Evolutionary conservation across 2,329 filamentous ascomycete species (phyloP).

Genomic region (Cryoendolithus antarcticus): DNA sequence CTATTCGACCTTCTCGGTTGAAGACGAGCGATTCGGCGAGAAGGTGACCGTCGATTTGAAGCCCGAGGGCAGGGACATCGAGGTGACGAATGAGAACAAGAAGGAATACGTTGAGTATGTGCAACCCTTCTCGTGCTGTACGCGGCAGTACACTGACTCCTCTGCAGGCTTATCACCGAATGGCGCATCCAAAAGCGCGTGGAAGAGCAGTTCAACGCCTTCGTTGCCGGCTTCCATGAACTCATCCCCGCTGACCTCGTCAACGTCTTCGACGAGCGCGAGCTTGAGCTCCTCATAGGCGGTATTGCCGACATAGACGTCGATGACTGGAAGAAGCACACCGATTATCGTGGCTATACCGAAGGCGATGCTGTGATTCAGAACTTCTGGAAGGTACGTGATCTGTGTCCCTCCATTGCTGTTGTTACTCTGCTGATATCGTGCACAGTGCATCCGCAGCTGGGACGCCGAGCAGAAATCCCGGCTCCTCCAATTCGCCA

Average conservation of each 20-base stretch:
- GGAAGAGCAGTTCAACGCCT: slow-evolving; percentile 94
- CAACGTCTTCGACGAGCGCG: slow-evolving; percentile 96
- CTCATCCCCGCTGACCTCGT: slow-evolving; percentile 91
- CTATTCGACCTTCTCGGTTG: slow-evolving; percentile 91
- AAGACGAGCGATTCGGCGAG: slow-evolving; percentile 94
- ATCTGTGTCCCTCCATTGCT: not conserved
- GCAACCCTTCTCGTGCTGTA: not conserved
- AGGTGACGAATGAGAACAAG: slow-evolving; percentile 98
- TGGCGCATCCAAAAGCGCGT: slow-evolving; percentile 99
- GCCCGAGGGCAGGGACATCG: slow-evolving; percentile 77
- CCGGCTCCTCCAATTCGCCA: slow-evolving; percentile 88
- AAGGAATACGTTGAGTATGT: slow-evolving; percentile 88
- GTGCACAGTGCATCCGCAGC: slow-evolving; percentile 57
- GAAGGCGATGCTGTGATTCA: slow-evolving; percentile 95
- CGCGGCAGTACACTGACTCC: slow-evolving; percentile 6
- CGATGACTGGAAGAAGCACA: slow-evolving; percentile 99
- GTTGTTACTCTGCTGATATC: not conserved
- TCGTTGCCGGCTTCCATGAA: slow-evolving; percentile 95
- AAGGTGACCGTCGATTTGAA: slow-evolving; percentile 90
- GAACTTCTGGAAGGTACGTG: slow-evolving; percentile 81
- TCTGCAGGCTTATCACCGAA: slow-evolving; percentile 70
- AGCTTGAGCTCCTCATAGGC: slow-evolving; percentile 89
- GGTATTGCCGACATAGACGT: slow-evolving; percentile 99
- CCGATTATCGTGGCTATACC: slow-evolving; percentile 96
- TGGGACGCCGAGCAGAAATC: slow-evolving; percentile 99